Percentiles rank a stretch among this genome's conserved stretches.
Conservation (phyloP, 768 basidiomycete genomes). For the Cystobasidium onofrii region DNA sequence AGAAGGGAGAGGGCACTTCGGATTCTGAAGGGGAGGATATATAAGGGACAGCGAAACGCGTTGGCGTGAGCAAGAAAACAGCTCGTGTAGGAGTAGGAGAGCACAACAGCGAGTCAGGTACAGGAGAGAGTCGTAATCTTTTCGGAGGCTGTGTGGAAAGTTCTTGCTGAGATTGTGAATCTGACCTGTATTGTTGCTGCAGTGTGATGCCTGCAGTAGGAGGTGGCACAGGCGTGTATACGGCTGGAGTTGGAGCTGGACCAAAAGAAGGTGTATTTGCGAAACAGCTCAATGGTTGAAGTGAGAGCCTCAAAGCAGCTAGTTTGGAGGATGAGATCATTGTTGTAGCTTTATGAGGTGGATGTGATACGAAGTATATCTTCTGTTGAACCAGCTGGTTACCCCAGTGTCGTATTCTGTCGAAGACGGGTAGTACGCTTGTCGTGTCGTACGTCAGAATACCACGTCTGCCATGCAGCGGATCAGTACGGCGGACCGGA, state of each 20-base stretch:
- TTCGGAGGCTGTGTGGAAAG: neutral
- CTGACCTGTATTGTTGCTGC: neutral
- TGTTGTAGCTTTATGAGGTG: neutral
- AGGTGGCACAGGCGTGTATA: neutral
- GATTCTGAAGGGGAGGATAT: neutral
- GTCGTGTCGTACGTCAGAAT: no score
- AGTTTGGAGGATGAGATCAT: constrained; percentile 7
- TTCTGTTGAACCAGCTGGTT: no score
- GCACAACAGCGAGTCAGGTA: neutral
- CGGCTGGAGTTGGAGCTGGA: neutral
- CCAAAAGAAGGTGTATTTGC: neutral
- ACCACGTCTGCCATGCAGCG: neutral
- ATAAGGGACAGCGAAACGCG: neutral
- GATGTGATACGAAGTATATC: no score
- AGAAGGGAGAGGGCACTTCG: neutral
- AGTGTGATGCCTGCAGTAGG: neutral
- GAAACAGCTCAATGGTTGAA: constrained; percentile 1
- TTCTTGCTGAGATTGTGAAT: neutral
- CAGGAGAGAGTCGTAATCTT: neutral
- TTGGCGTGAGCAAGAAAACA: constrained; percentile 14
- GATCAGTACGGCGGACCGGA: neutral
- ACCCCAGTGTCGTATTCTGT: no score
- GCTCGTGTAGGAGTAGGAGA: constrained; percentile 22
- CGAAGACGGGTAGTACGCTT: no score
- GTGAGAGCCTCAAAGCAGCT: neutral